Conservation (phyloP, 345 rosid genomes). For the Eucalyptus cloeziana region DNA sequence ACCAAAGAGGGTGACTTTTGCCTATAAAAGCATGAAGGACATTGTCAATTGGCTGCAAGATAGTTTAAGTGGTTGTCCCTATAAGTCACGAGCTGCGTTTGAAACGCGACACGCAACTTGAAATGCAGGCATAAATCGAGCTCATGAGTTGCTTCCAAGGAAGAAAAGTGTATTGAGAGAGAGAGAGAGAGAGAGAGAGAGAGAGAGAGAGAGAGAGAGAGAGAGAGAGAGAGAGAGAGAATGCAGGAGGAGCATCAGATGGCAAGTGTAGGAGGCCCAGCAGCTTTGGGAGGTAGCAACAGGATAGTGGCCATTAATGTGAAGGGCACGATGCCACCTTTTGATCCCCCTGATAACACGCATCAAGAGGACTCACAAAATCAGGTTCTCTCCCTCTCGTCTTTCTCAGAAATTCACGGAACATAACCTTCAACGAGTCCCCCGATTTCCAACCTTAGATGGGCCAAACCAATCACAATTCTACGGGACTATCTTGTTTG, state of each 20-base stretch:
- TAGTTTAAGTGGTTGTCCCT: background rate
- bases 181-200: too few relatives aligned
- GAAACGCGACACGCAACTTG: background rate
- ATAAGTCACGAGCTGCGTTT: background rate
- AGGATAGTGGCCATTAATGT: slow-evolving; percentile 14
- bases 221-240: background rate
- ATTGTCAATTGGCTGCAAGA: background rate
- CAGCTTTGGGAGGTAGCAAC: slow-evolving; percentile 4
- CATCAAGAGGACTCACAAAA: background rate
- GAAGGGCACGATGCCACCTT: background rate
- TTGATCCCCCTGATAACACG: background rate
- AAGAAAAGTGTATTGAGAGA: background rate
- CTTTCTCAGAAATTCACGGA: background rate
- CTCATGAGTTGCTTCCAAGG: background rate
- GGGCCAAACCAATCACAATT: background rate
- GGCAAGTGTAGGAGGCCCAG: background rate
- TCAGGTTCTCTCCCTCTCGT: background rate
- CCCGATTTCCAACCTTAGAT: background rate
- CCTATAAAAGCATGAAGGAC: background rate
- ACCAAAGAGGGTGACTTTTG: background rate
- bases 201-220: background rate
- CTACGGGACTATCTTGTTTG: background rate
- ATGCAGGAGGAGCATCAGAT: background rate
- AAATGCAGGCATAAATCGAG: background rate
- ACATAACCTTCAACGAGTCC: background rate